Evolutionary conservation across 306 rosid species (phyloP).

Genomic region (Quercus robur): DNA sequence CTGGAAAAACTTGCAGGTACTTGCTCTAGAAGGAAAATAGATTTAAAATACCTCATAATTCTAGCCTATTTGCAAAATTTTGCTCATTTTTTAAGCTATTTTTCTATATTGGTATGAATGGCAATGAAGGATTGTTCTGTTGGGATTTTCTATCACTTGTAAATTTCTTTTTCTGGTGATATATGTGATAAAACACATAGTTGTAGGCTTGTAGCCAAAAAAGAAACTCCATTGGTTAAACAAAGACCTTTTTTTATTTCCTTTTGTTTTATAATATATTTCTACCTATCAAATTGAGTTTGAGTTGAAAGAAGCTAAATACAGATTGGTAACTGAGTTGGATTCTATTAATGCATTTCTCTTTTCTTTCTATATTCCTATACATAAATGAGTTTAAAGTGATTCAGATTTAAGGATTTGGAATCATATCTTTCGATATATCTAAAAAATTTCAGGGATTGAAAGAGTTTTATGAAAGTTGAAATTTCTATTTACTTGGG

Average conservation of each 20-base stretch:
- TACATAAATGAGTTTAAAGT: background rate
- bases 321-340: background rate
- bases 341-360: no score
- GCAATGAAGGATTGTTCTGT: background rate
- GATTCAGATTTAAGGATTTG: no score
- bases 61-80: background rate
- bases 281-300: background rate
- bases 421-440: no score
- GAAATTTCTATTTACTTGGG: background rate
- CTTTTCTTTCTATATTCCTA: background rate
- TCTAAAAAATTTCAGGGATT: background rate
- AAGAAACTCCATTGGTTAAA: background rate
- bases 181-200: background rate
- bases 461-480: background rate
- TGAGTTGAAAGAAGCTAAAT: background rate
- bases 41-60: background rate
- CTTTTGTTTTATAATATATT: background rate
- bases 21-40: conserved; percentile 2
- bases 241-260: background rate
- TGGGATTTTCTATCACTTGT: background rate
- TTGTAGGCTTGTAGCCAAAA: background rate
- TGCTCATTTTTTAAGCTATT: background rate
- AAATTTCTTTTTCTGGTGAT: background rate
- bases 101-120: background rate
- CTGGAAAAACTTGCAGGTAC: conserved; percentile 86